phyloP scores from a whole-genome alignment of 345 rosid genomes.

The Geranium rotundifolium region DNA sequence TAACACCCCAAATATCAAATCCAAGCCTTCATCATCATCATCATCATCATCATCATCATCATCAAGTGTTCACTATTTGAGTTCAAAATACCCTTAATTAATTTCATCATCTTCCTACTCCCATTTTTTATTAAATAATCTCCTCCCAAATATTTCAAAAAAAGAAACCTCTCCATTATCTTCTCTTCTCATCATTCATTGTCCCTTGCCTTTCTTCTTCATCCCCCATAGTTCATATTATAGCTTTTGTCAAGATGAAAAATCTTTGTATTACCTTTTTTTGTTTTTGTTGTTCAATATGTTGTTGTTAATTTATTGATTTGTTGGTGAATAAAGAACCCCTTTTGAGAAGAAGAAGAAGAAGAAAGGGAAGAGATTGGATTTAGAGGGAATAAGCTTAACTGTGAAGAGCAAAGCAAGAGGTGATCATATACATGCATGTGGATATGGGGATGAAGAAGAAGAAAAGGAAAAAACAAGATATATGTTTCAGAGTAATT shows the following conservation, averaged over 20 bases:
- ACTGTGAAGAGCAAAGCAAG: too few relatives aligned
- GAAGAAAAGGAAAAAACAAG: neutral
- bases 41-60: too few relatives aligned
- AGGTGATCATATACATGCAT: neutral
- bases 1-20: conserved; percentile 6
- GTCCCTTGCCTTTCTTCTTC: conserved; percentile 4
- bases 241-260: neutral
- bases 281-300: too few relatives aligned
- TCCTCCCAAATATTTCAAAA: too few relatives aligned
- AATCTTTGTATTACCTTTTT: neutral
- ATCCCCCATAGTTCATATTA: neutral
- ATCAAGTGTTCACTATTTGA: too few relatives aligned
- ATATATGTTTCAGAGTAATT: neutral
- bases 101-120: too few relatives aligned
- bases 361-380: conserved; percentile 14
- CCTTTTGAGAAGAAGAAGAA: conserved; percentile 8
- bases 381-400: neutral
- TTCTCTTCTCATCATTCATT: conserved; percentile 14
- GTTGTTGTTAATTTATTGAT: conserved; percentile 23
- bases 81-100: too few relatives aligned
- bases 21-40: neutral
- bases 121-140: neutral
- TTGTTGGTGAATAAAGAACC: conserved; percentile 33
- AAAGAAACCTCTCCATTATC: neutral
- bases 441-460: neutral